phyloP scores from a whole-genome alignment of 805 yeast genomes.

The Candida bentonensis region DNA sequence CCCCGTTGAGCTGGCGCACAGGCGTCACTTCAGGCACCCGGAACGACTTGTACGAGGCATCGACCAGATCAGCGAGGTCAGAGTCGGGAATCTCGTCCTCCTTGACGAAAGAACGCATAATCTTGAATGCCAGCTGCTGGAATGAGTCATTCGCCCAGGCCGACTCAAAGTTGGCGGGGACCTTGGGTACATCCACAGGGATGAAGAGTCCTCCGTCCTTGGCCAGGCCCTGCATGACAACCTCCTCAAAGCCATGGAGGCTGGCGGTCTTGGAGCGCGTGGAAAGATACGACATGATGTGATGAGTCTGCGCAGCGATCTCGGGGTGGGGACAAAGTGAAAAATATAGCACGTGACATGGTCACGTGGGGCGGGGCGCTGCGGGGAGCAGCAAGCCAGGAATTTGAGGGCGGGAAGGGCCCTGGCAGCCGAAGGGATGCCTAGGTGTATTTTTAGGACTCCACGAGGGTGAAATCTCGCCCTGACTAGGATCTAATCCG shows the following conservation, averaged over 20 bases:
- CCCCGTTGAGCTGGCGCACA: conserved; percentile 41
- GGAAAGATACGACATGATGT: conserved; percentile 22
- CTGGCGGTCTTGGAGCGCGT: conserved; percentile 23
- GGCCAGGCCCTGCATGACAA: conserved; percentile 60
- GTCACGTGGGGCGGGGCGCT: no score
- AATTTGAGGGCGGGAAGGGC: no score
- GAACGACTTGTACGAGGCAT: conserved; percentile 78
- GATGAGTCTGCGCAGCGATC: neutral
- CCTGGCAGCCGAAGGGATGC: no score
- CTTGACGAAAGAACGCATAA: conserved; percentile 66
- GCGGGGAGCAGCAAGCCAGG: no score
- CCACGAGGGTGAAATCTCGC: no score
- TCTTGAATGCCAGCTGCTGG: conserved; percentile 75
- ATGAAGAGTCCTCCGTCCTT: conserved; percentile 93
- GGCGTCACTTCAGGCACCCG: conserved; percentile 87
- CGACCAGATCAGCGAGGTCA: conserved; percentile 51
- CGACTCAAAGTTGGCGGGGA: conserved; percentile 39
- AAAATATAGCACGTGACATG: neutral
- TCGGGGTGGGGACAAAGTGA: neutral
- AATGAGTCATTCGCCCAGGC: conserved; percentile 67
- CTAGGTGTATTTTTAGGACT: no score
- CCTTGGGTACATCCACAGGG: conserved; percentile 68
- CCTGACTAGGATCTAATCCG: no score
- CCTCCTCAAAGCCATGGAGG: conserved; percentile 25
- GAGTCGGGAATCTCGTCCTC: conserved; percentile 56